Evolutionary conservation across 2,329 filamentous ascomycete species (phyloP).

Genomic region (Alternaria novae-zelandiae): DNA sequence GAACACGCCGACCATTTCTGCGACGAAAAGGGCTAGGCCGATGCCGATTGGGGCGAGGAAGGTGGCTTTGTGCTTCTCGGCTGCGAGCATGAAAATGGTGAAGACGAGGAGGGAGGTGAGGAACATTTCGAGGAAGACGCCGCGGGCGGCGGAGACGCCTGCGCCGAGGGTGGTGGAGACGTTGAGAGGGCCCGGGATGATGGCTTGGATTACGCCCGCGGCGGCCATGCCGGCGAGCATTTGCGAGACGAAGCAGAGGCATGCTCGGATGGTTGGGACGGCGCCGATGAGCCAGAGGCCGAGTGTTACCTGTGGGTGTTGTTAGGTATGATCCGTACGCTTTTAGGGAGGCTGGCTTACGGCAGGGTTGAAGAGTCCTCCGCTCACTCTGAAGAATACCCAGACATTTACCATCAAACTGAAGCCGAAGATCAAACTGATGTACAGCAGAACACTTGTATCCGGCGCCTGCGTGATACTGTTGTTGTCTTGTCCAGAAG

Average conservation of each 20-base stretch:
- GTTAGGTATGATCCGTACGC: no score
- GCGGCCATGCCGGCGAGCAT: constrained; percentile 47
- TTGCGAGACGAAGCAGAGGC: constrained; percentile 44
- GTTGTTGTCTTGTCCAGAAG: constrained; percentile 27
- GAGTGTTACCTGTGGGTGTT: constrained; percentile 38
- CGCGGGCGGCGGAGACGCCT: constrained; percentile 38
- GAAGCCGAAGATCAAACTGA: constrained; percentile 48
- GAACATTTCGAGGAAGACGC: constrained; percentile 51
- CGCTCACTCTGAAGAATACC: constrained; percentile 49
- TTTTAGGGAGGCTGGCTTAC: no score
- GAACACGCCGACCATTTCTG: constrained; percentile 56
- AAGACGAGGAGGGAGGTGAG: constrained; percentile 50
- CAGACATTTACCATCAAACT: constrained; percentile 49
- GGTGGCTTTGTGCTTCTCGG: constrained; percentile 76
- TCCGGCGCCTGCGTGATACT: constrained; percentile 40
- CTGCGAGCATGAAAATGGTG: constrained; percentile 66
- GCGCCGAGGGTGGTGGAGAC: constrained; percentile 46
- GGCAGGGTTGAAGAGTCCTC: constrained; percentile 50
- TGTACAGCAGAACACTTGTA: constrained; percentile 44
- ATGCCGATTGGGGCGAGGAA: constrained; percentile 75
- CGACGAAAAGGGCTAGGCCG: constrained; percentile 72
- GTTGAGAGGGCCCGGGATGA: constrained; percentile 43
- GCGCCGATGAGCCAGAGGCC: constrained; percentile 46
- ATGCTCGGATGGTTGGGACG: constrained; percentile 30
- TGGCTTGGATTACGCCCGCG: constrained; percentile 43